Conservation (phyloP, 1,139 yeast genomes). For the Hyphopichia buzzinii region DNA sequence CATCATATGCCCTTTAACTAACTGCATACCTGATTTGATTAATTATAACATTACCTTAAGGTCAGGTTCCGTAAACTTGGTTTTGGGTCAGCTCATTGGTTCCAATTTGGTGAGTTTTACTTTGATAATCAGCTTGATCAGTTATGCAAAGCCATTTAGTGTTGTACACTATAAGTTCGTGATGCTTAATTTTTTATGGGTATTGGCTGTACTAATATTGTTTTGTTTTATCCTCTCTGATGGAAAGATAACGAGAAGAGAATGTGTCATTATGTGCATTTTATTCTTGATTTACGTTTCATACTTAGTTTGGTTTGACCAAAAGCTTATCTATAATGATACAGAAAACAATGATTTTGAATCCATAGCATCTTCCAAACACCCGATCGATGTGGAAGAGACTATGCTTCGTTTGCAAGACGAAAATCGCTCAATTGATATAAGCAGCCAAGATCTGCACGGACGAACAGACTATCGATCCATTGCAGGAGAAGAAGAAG, state of each 20-base stretch:
- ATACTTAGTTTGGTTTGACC: conserved; percentile 23
- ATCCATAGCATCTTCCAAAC: background rate
- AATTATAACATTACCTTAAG: conserved; percentile 34
- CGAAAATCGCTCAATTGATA: background rate
- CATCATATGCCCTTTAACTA: conserved; percentile 38
- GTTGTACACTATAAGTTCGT: conserved; percentile 19
- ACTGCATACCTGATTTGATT: conserved; percentile 41
- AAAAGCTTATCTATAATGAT: conserved; percentile 12
- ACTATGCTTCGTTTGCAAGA: background rate
- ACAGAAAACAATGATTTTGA: conserved; percentile 8
- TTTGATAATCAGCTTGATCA: conserved; percentile 34
- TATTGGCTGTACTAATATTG: conserved; percentile 32
- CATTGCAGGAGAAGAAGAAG: background rate
- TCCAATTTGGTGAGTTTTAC: conserved; percentile 37
- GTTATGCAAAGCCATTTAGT: conserved; percentile 25
- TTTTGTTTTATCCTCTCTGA: conserved; percentile 48
- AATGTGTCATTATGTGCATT: conserved; percentile 43
- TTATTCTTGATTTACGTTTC: conserved; percentile 38
- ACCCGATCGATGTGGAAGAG: conserved; percentile 4
- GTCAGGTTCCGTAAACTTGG: conserved; percentile 32
- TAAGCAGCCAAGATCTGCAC: background rate
- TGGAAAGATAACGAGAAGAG: conserved; percentile 46
- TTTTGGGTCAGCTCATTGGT: conserved; percentile 43
- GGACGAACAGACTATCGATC: too few species aligned
- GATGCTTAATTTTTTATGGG: conserved; percentile 33